Evolutionary conservation across 768 basidiomycete genomes (phyloP), one percentile per base, ranked within the genome.

Genomic region (Hericium coralloides): DNA sequence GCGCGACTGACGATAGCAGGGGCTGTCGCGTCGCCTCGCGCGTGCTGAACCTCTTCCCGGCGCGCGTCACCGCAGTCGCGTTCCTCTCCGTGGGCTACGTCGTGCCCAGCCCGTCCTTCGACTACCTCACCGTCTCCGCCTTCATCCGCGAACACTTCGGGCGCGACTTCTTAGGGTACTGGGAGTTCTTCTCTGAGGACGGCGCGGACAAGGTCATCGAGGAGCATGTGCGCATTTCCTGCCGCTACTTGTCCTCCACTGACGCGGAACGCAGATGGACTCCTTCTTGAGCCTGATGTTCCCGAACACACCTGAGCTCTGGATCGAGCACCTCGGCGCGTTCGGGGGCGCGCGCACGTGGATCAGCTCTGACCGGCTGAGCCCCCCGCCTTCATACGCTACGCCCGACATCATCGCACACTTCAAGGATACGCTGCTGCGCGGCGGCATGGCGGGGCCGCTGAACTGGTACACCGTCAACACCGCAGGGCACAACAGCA

Each of bases 81-180:
- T 77, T 73, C 63, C 60, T 73, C 10, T 59, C 69, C 0, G 65
- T 74, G 37, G 60, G 72, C 20, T 77, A 75, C 62, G 47, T 59
- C 12, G 66, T 70, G 0, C 70, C 72, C 1, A 49, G 53, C 12
- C 58, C 57, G 1, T 63, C 67, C 36, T 65, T 67, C 23, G 66
- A 73, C 18, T 49, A 71, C 31, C 56, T 67, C n/a, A 10, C 59
- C 12, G 54, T 66, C 20, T 62, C 72, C 37, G 65, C 68, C 49
- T 55, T 61, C 36, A 63, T 67, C 43, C 63, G 63, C 54, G 53
- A 68, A 50, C 43, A 39, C n/a, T 59, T 68, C 52, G 75, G 74
- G 15, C 69, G 68, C 26, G 75, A 76, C 15, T 52, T 73, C 12
- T 61, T 70, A 55, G 78, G 76, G 5, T 79, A 78, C 58, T 78